Conservation (phyloP, 306 rosid genomes). For the Lathyrus oleraceus region DNA sequence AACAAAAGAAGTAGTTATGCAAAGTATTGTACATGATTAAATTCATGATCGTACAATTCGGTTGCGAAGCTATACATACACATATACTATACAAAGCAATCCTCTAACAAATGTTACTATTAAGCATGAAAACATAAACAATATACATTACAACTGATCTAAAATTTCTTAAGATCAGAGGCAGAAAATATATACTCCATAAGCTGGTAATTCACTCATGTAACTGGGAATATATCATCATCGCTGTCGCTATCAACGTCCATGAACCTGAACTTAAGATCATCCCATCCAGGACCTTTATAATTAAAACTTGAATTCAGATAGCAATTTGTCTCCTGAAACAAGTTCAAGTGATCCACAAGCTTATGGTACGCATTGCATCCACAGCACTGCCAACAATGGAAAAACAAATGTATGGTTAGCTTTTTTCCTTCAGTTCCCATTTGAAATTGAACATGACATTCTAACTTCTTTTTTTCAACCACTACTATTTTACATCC, state of each 20-base stretch:
- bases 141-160: constrained; percentile 49
- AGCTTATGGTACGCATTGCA: constrained; percentile 95
- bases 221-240: constrained; percentile 50
- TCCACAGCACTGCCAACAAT: constrained; percentile 72
- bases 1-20: constrained; percentile 2
- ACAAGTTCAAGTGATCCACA: constrained; percentile 89
- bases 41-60: constrained; percentile 33
- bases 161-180: constrained; percentile 33
- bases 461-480: not conserved
- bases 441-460: constrained; percentile 10
- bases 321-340: constrained; percentile 89
- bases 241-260: constrained; percentile 54
- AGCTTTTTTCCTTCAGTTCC: not conserved
- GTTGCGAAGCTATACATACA: constrained; percentile 22
- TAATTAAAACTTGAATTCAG: constrained; percentile 76
- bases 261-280: constrained; percentile 62
- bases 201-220: constrained; percentile 43
- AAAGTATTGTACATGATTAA: constrained; percentile 30
- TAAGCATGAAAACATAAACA: constrained; percentile 33
- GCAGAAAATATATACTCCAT: constrained; percentile 43
- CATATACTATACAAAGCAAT: constrained; percentile 31
- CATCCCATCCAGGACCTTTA: constrained; percentile 70
- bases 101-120: constrained; percentile 11
- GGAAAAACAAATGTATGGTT: not conserved
- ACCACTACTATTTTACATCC: not conserved